These are phyloP conservation scores for Coprinopsis strossmayeri DNA, from an alignment of 768 basidiomycete species.

Conservation along the genomic window DNA sequence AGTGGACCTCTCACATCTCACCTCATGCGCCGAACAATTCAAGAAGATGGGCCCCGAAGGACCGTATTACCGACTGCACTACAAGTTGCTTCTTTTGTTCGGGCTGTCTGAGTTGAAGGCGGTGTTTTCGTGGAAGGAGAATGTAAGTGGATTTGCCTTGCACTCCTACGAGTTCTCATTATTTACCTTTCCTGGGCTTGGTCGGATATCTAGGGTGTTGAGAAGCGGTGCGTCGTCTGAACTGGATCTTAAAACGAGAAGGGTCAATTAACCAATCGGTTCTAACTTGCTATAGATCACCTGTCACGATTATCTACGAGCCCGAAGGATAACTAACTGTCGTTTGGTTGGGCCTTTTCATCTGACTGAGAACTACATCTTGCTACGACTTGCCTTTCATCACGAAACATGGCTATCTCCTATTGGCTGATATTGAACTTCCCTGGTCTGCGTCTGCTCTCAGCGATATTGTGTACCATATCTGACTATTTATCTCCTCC, in stretches of 20 bases:
- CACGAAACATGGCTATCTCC: no score
- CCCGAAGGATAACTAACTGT: background rate
- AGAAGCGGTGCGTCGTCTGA: constrained; percentile 8
- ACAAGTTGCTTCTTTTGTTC: constrained; percentile 34
- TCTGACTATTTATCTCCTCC: no score
- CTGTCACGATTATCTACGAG: constrained; percentile 8
- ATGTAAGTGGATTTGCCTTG: constrained; percentile 22
- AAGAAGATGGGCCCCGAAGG: constrained; percentile 4
- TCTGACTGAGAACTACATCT: no score
- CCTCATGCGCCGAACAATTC: constrained; percentile 5
- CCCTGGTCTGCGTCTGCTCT: no score
- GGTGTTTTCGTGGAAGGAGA: constrained; percentile 38
- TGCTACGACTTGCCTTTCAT: no score
- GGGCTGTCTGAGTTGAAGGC: constrained; percentile 42
- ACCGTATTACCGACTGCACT: constrained; percentile 21
- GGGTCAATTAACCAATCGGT: background rate
- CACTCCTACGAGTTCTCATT: background rate
- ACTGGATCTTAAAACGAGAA: background rate
- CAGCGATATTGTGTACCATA: no score
- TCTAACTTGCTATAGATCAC: no score
- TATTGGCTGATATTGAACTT: no score
- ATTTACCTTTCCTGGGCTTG: no score
- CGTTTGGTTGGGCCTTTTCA: no score
- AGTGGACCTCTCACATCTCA: constrained; percentile 14
- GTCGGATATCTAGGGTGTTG: constrained; percentile 11